Base-by-base conservation (phyloP, 805 yeast species). In the Candida palmyrensis region DNA sequence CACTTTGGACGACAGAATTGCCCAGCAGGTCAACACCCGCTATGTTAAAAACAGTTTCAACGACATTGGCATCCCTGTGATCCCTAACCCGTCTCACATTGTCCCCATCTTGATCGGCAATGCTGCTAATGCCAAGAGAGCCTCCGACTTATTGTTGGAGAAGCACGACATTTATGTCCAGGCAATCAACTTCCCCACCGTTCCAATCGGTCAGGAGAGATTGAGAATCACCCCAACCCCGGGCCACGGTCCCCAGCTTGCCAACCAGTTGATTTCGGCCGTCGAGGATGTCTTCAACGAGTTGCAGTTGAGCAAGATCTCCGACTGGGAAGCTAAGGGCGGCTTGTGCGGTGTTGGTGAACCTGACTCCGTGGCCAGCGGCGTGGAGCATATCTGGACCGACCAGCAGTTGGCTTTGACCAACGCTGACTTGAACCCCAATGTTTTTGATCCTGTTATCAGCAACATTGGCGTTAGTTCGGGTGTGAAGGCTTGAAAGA, bases 171-270 rank as follows among this genome's bases (percentile, higher is more conserved):
- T 92, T 56, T 92, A 92, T 53, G 98, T 94, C 29, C 99, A 92
- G 67, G 96, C 97, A 29, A 92, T 92, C 59, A 92, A 92, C 68
- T 92, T 82, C 78, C 99, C 99, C 40, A 92, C 98, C 16, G 98
- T 92, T 40, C 82, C 96, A 13, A 79, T 83, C 46, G 98, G 98
- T 40, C 82, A 88, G 44, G 99, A 92, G 67, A 80, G 98, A 57
- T 76, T 92, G 51, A 80, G 99, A 65, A 79, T 92, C 54, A 92
- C 99, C n/a, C 97, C 99, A 36, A 89, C 98, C 26, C 99, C 99
- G 23, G 97, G 96, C 35, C 99, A 92, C 58, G 75, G 78, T 13
- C 71, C 77, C 38, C 84, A 80, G 37, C 69, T 86, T 31, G 73
- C 90, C 33, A 86, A 88, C 55, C 71, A 77, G 44, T 73, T 92